Evolutionary conservation across 352 stramenopile species (phyloP), one percentile per base, ranked within the genome.

Genomic region (Phytopythium montanum): DNA sequence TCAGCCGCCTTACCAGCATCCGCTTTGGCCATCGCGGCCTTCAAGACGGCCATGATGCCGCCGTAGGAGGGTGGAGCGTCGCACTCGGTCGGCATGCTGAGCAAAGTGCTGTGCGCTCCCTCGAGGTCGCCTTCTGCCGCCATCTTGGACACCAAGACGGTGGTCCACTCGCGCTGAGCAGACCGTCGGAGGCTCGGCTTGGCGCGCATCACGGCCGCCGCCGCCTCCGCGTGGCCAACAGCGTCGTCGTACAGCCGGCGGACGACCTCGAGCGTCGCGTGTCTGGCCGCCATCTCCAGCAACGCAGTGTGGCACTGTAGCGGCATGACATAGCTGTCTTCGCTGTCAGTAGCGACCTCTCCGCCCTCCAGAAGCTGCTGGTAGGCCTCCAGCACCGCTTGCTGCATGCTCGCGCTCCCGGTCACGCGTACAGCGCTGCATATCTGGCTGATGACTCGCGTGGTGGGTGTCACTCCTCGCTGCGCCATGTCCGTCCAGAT

Each of bases 401-500:
- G 34, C 19, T 66, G 59, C 25, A 48, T 62, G 29, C 25, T 54
- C 0, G 51, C 9, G 36, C n/a, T 28, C 34, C 21, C 51, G 31
- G 21, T 28, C n/a, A 2, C 33, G 5, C 36, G 34, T 13, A 56
- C 25, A 3, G 33, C 21, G 12, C 31, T 73, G 55, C 18, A 79
- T 25, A 69, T 54, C 41, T 82, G 23, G 14, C 66, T 73, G 48
- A 81, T 42, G 14, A 69, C 45, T 9, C 65, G 48, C 34, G 75
- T 80, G n/a, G 59, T 83, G 2, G 78, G 63, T 8, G 33, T 25
- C 31, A 87, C 61, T 14, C 48, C 66, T 23, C 72, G 73, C 33
- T 59, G 51, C 3, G 21, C 34, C 68, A 89, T 87, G 26, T 78
- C 69, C 21, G 76, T 50, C 59, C 73, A 82, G 14, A 89, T 56